Evolutionary conservation across 2,329 filamentous ascomycete genomes (phyloP), one percentile per base, ranked within the genome.

Genomic region (Cryphonectria naterciae): DNA sequence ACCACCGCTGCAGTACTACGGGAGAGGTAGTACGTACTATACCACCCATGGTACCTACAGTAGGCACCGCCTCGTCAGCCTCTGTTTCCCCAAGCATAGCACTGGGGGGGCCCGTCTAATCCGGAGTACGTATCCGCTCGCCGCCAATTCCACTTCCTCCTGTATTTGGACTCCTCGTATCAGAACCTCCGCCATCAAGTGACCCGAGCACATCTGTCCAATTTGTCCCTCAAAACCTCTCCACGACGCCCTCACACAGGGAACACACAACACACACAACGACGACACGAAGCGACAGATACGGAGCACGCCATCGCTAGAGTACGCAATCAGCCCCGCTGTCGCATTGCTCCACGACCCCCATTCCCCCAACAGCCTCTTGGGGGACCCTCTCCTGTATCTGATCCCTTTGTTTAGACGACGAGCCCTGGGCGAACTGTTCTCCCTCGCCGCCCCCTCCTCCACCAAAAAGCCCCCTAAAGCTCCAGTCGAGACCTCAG

Each of bases 161-260:
- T 60, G 56, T 62, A 37, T 35, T 25, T 62, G 60, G 35, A n/a
- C 35, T 62, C 65, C 37, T 37, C 41, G 66, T 68, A 62, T 62
- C 66, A 63, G 66, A 64, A 32, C 54, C 54, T 68, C 66, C n/a
- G 54, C 58, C 66, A 64, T 63, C 67, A 64, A 68, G 25, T 46
- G 46, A 52, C 28, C 25, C 67, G 8, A 68, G 66, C 37, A 32
- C 67, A 63, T 37, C 32, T 62, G 52, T 37, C 25, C 60, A 63
- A 56, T 49, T 52, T 64, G 61, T 64, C 43, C 41, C 25, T 41
- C 61, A 32, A 46, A 6, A 35, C 63, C 43, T 32, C 43, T 32
- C 25, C 43, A 17, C n/a, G 28, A 32, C 39, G 39, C 37, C 58
- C 52, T 43, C 54, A 46, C 56, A 49, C 67, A n/a, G n/a, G 37